Base-by-base conservation (phyloP, 441 rosid genomes). In the Erysimum pusillum region DNA sequence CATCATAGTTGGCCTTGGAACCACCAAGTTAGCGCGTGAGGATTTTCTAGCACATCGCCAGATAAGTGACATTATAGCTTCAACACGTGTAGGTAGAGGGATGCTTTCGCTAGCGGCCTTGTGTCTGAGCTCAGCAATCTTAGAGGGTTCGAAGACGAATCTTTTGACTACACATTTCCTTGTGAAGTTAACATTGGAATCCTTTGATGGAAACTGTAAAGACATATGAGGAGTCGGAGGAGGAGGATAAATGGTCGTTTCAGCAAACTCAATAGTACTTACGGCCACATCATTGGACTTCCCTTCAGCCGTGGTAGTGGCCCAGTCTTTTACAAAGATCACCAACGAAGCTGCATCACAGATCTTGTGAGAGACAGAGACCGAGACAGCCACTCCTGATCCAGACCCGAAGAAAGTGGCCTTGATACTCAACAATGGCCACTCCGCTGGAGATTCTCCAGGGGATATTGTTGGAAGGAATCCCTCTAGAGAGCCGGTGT, bases 61-160 rank as follows among this genome's bases (percentile, higher is more conserved):
- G 0, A 88, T 15, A 5, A 85, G 68, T 12, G 84, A 76, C 6
- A 69, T 49, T 7, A 83, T 81, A 1, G 75, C 84, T 76, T 88
- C 90, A 1, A 85, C 84, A 1, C 84, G 65, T 1, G 84, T 78
- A 59, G 88, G 90, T 1, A 42, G 5, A 2, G 63, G 71, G 13
- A 71, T 73, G 0, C 3, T 57, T 35, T 35, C 9, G 9, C 84
- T 79, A 6, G 77, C 54, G 3, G 60, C 76, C 63, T 48, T 71
- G 3, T 41, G 73, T 49, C 49, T 81, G 2, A 77, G 83, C 3
- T 38, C 51, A 14, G 66, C 48, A 9, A 85, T 69, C 39, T 46
- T 73, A 0, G 80, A 58, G 2, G 49, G 46, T 20, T 49, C 12
- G 35, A 82, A 81, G n/a, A 86, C 78, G 9, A 77, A 73, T 44